Evolutionary conservation across 2,329 filamentous ascomycete species (phyloP).

Genomic region (Alternaria brassicae): DNA sequence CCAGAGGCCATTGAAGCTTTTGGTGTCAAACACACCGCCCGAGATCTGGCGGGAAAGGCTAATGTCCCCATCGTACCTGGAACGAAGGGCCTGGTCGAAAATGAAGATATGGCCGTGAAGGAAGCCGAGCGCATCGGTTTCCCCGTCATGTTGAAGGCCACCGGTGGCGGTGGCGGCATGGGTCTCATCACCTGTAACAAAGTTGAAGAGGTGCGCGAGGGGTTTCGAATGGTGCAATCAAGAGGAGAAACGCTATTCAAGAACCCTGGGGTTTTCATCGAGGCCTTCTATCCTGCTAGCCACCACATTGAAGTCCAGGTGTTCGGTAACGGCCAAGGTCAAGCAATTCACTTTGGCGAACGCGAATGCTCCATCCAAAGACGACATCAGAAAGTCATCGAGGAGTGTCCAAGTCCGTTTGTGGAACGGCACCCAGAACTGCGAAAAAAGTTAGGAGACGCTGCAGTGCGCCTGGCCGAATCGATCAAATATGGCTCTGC

Average conservation of each 20-base stretch:
- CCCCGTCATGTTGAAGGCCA: constrained; percentile 66
- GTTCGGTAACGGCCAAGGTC: constrained; percentile 81
- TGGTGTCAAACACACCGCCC: constrained; percentile 66
- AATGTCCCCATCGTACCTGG: constrained; percentile 64
- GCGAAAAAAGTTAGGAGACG: constrained; percentile 67
- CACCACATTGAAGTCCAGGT: constrained; percentile 88
- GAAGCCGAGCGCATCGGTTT: constrained; percentile 60
- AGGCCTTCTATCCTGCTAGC: constrained; percentile 47
- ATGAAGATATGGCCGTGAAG: constrained; percentile 11
- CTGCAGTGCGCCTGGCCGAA: constrained; percentile 72
- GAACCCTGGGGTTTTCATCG: constrained; percentile 54
- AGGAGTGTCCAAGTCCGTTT: constrained; percentile 84
- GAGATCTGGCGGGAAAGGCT: constrained; percentile 60
- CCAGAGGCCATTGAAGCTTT: constrained; percentile 62
- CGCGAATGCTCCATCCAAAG: constrained; percentile 88
- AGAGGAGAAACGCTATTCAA: constrained; percentile 52
- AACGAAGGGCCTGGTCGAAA: constrained; percentile 58
- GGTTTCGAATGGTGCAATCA: constrained; percentile 58
- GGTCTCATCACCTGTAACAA: constrained; percentile 53
- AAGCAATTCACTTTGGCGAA: constrained; percentile 84
- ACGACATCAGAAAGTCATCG: constrained; percentile 88
- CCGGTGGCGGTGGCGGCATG: constrained; percentile 65
- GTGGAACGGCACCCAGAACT: constrained; percentile 59
- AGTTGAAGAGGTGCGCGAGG: constrained; percentile 47
- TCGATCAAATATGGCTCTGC: constrained; percentile 76